Evolutionary conservation across 2,329 filamentous ascomycete genomes (phyloP).

Genomic region (Penicillium sp.): DNA sequence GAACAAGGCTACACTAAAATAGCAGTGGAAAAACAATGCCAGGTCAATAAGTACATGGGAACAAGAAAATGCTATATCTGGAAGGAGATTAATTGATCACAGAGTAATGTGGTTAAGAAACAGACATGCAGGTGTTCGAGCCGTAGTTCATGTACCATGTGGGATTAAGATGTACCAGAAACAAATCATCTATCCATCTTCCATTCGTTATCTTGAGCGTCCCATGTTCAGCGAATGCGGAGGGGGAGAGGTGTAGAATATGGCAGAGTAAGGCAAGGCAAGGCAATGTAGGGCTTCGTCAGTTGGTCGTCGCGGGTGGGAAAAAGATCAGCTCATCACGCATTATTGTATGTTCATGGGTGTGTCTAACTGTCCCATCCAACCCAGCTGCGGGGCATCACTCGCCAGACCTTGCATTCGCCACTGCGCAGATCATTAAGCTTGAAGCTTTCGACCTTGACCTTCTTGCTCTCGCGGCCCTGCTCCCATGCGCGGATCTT

Average conservation of each 20-base stretch:
- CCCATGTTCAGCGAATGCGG: not conserved
- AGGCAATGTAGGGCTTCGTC: constrained; percentile 13
- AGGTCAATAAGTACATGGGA: constrained; percentile 28
- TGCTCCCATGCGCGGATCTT: constrained; percentile 97
- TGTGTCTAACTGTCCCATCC: constrained; percentile 69
- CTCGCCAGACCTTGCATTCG: constrained; percentile 96
- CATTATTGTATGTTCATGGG: constrained; percentile 16
- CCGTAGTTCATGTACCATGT: constrained; percentile 25
- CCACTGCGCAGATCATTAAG: constrained; percentile 89
- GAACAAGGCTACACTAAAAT: constrained; percentile 8
- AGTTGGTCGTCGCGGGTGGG: constrained; percentile 14
- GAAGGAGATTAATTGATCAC: constrained; percentile 18
- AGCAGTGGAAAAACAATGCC: not conserved
- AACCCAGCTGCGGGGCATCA: constrained; percentile 90
- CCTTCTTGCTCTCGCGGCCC: constrained; percentile 88
- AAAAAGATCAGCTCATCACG: constrained; percentile 13
- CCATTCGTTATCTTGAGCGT: constrained; percentile 16
- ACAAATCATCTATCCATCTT: constrained; percentile 29
- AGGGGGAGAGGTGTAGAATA: not conserved
- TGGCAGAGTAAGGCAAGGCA: constrained; percentile 8
- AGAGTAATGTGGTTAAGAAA: constrained; percentile 1
- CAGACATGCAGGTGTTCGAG: constrained; percentile 9
- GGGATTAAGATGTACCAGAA: constrained; percentile 29
- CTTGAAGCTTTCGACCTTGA: constrained; percentile 92
- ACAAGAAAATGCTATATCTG: constrained; percentile 20